Percentiles rank a stretch among this genome's conserved stretches.
Conservation (phyloP, 352 stramenopile genomes). For the Phytophthora constricta region DNA sequence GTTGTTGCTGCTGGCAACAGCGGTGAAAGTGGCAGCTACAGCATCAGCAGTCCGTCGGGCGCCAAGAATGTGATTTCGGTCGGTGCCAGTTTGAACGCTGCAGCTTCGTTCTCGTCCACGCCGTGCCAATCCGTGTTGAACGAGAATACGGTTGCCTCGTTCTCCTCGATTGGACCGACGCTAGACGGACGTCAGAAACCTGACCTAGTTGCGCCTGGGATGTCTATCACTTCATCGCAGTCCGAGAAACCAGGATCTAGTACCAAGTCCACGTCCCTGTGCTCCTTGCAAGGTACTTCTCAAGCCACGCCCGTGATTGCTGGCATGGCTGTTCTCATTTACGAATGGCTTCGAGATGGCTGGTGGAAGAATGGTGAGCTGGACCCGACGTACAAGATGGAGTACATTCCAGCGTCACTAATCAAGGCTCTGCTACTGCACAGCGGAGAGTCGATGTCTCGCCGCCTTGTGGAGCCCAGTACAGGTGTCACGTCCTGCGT, state of each 20-base stretch:
- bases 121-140: slow-evolving; percentile 62
- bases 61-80: slow-evolving; percentile 90
- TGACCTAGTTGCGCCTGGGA: slow-evolving; percentile 77
- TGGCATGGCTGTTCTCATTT: slow-evolving; percentile 80
- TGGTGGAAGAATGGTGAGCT: slow-evolving; percentile 76
- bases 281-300: slow-evolving; percentile 72
- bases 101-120: slow-evolving; percentile 52
- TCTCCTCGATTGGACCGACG: slow-evolving; percentile 75
- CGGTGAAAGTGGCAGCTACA: slow-evolving; percentile 62
- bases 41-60: slow-evolving; percentile 69
- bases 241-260: slow-evolving; percentile 56
- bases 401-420: slow-evolving; percentile 64
- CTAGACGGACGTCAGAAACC: slow-evolving; percentile 79
- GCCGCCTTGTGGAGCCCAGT: slow-evolving; percentile 49
- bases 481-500: slow-evolving; percentile 63
- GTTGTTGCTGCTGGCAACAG: slow-evolving; percentile 87
- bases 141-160: slow-evolving; percentile 70
- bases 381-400: slow-evolving; percentile 62
- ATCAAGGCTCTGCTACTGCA: slow-evolving; percentile 89
- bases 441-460: slow-evolving; percentile 67
- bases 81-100: slow-evolving; percentile 70
- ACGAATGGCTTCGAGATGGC: slow-evolving; percentile 89
- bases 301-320: slow-evolving; percentile 87
- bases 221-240: slow-evolving; percentile 71
- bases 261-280: slow-evolving; percentile 48